Evolutionary conservation across 768 basidiomycete species (phyloP), one percentile per base, ranked within the genome.

Genomic region (Leccinum obscurum): DNA sequence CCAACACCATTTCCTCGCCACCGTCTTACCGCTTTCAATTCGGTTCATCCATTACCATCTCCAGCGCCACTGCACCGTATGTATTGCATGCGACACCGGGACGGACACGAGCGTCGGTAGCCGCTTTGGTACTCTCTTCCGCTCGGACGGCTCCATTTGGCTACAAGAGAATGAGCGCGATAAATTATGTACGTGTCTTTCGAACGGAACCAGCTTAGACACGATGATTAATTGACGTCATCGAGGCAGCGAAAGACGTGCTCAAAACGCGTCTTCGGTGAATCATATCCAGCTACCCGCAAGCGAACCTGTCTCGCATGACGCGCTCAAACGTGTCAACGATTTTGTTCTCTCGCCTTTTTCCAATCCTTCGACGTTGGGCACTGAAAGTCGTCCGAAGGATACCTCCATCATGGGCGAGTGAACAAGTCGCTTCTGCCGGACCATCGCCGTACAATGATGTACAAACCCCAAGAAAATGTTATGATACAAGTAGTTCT

Each of bases 231-330:
- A 32, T 54, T 68, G 17, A 63, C 30, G 0, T 6, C 24, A 24
- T 62, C 37, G 41, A 37, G 37, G n/a, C 68, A 48, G 80, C 77
- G 63, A 97, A 97, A 71, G 73, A 78, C 20, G 75, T 80, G 13
- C 84, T 98, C 63, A 83, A 85, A 11, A 87, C 78, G 13, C 81
- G 93, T 17, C 78, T 98, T 37, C 88, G 98, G 69, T 93, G 91
- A 91, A 85, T 98, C 52, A 89, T 95, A 60, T 79, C 88, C 20
- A 87, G 85, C 63, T 77, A 82, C 55, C 89, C 91, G 4, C 77
- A 79, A 56, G 89, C 87, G 4, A 98, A 97, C 70, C 95, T 95
- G 0, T 87, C 91, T 10, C 83, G 94, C 46, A 80, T 85, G 15
- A 92, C 24, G 24, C 90, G 9, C 78, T 98, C 60, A 92, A 92